phyloP scores from a whole-genome alignment of 768 basidiomycete species.

The Wakefieldia striispora region DNA sequence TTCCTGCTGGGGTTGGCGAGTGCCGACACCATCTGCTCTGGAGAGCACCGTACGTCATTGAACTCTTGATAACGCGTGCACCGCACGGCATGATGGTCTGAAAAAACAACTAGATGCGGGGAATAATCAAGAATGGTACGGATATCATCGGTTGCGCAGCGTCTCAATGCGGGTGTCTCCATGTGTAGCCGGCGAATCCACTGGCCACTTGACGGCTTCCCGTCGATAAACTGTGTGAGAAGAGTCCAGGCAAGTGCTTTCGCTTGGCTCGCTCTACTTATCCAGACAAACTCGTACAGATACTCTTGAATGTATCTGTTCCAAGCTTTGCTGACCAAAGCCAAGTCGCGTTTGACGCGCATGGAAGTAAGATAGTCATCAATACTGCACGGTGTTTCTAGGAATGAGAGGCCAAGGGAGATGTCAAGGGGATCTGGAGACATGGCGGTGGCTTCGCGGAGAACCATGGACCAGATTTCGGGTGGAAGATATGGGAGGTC shows the following conservation, averaged over 20 bases:
- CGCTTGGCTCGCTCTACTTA: constrained; percentile 52
- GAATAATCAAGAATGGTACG: constrained; percentile 68
- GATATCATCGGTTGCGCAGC: constrained; percentile 63
- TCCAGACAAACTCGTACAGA: constrained; percentile 71
- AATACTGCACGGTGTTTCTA: constrained; percentile 44
- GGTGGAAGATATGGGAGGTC: constrained; percentile 49
- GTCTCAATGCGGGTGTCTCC: constrained; percentile 61
- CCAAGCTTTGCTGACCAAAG: constrained; percentile 58
- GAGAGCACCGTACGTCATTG: constrained; percentile 45
- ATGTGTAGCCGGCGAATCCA: constrained; percentile 67
- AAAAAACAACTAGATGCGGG: constrained; percentile 56
- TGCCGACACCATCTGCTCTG: constrained; percentile 55
- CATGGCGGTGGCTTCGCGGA: constrained; percentile 53
- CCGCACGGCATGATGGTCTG: constrained; percentile 63
- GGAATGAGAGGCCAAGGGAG: constrained; percentile 55
- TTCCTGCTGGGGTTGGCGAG: constrained; percentile 53
- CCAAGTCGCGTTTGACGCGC: constrained; percentile 47
- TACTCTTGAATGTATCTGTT: constrained; percentile 51
- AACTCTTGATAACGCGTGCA: constrained; percentile 48
- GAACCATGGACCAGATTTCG: constrained; percentile 66
- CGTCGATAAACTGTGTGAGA: constrained; percentile 41
- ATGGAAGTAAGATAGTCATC: constrained; percentile 47
- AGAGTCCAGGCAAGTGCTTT: constrained; percentile 44
- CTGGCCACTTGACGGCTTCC: constrained; percentile 38
- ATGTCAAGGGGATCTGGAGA: constrained; percentile 46